Percentiles rank a stretch among this genome's conserved stretches.
Evolutionary conservation across 495 filamentous ascomycete species (phyloP).

Genomic region (Aspergillus bertholletiae): DNA sequence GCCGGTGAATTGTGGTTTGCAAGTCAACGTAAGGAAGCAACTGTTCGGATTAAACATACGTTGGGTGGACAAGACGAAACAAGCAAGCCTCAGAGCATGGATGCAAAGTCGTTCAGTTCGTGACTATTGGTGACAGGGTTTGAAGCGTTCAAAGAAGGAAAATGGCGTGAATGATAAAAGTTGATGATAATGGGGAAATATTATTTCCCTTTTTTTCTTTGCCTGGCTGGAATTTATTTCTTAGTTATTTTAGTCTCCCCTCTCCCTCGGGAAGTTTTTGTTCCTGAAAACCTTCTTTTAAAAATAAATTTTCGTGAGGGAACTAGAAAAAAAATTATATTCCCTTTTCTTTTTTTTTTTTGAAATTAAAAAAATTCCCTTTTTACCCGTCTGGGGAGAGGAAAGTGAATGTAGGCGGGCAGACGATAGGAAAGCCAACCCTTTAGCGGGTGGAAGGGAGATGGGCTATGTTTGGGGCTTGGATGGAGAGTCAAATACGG

Average conservation of each 20-base stretch:
- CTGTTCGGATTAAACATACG: slow-evolving; percentile 26
- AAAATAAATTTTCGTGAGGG: slow-evolving; percentile 1
- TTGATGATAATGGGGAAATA: slow-evolving; percentile 9
- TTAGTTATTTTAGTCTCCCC: slow-evolving; percentile 8
- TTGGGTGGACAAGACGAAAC: slow-evolving; percentile 38
- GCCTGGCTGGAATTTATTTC: slow-evolving; percentile 3
- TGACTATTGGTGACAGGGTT: slow-evolving; percentile 24
- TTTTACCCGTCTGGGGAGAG: slow-evolving; percentile 16
- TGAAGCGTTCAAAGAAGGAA: slow-evolving; percentile 14
- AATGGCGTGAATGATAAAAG: slow-evolving; percentile 7
- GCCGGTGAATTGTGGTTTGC: neutral
- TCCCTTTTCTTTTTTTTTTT: slow-evolving; percentile 22
- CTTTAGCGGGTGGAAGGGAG: slow-evolving; percentile 17
- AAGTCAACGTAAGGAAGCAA: slow-evolving; percentile 8
- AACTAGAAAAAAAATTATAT: slow-evolving; percentile 4
- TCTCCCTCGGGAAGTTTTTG: slow-evolving; percentile 21
- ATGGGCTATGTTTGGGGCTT: slow-evolving; percentile 3
- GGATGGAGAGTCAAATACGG: slow-evolving; percentile 11
- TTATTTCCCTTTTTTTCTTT: slow-evolving; percentile 14
- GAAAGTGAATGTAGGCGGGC: slow-evolving; percentile 23
- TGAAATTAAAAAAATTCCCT: slow-evolving; percentile 2
- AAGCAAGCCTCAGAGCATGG: slow-evolving; percentile 39
- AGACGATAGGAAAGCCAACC: slow-evolving; percentile 25
- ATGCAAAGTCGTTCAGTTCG: slow-evolving; percentile 23
- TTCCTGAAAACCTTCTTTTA: slow-evolving; percentile 18